These are phyloP conservation scores for Coemansia sp. DNA, from an alignment of 192 early-diverging fungal species.

Conservation along the genomic window DNA sequence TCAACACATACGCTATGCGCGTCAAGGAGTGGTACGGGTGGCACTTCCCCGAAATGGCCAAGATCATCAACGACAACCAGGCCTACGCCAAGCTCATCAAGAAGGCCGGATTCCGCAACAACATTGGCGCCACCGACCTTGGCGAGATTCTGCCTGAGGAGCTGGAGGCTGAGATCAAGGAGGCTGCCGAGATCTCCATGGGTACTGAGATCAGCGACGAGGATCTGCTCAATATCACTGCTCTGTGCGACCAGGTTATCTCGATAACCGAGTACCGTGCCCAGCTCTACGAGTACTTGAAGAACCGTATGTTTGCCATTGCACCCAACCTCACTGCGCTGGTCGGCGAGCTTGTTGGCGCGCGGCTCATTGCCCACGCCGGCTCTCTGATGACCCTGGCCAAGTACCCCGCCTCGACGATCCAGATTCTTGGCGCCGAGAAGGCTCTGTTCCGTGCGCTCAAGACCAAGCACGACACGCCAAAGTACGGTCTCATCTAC, in stretches of 20 bases:
- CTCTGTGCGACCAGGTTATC: conserved; percentile 94
- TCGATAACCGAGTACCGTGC: conserved; percentile 91
- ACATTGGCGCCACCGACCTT: conserved; percentile 73
- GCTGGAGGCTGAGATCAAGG: conserved; percentile 87
- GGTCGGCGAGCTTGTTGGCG: conserved; percentile 98
- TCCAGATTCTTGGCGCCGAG: conserved; percentile 99
- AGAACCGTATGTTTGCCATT: conserved; percentile 93
- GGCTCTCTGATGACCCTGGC: conserved; percentile 95
- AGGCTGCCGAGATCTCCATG: conserved; percentile 98
- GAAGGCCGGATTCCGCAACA: conserved; percentile 87
- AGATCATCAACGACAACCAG: conserved; percentile 92
- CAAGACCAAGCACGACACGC: conserved; percentile 98
- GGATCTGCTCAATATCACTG: conserved; percentile 94
- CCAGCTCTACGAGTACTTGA: conserved; percentile 94
- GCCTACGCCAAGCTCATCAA: conserved; percentile 89
- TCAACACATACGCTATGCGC: conserved; percentile 98
- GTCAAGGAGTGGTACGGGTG: conserved; percentile 99
- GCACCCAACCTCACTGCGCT: conserved; percentile 88
- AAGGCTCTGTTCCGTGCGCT: conserved; percentile 99
- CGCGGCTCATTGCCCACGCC: conserved; percentile 95
- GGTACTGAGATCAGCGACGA: conserved; percentile 97
- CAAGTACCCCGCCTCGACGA: conserved; percentile 97
- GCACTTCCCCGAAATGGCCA: conserved; percentile 99
- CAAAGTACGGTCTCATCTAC: conserved; percentile 98
- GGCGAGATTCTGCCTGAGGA: conserved; percentile 86